phyloP scores from a whole-genome alignment of 495 filamentous ascomycete species.

The Daldinia caldariorum region DNA sequence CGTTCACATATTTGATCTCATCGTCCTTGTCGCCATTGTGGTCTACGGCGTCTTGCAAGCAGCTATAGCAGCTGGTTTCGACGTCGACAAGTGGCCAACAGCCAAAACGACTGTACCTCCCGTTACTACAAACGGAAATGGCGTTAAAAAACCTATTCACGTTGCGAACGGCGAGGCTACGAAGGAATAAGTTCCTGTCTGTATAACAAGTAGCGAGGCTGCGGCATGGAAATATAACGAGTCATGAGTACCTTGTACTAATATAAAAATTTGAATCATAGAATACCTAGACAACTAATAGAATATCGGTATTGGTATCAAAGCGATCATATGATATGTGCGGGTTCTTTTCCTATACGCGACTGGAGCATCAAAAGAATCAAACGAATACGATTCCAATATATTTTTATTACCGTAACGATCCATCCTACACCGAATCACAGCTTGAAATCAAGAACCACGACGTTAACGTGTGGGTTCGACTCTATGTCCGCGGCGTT shows the following conservation, averaged over 20 bases:
- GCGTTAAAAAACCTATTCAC: neutral
- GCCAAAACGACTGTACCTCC: conserved; percentile 1
- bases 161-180: conserved; percentile 25
- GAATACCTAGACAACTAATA: conserved; percentile 28
- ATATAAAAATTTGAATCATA: conserved; percentile 32
- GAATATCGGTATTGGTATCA: conserved; percentile 8
- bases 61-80: conserved; percentile 38
- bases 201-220: conserved; percentile 8
- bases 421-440: neutral
- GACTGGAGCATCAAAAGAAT: neutral
- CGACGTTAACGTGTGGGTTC: conserved; percentile 39
- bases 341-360: neutral
- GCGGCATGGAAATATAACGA: conserved; percentile 29
- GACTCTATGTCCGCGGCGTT: conserved; percentile 12
- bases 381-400: neutral
- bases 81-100: conserved; percentile 30
- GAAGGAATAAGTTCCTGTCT: conserved; percentile 23
- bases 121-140: neutral
- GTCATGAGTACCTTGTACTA: conserved; percentile 35
- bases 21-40: conserved; percentile 56
- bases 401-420: neutral
- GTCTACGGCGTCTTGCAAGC: conserved; percentile 43
- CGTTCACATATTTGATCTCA: conserved; percentile 76
- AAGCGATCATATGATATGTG: neutral
- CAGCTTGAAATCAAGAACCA: conserved; percentile 53